Conservation (phyloP, 345 rosid genomes). For the Linum lewisii region DNA sequence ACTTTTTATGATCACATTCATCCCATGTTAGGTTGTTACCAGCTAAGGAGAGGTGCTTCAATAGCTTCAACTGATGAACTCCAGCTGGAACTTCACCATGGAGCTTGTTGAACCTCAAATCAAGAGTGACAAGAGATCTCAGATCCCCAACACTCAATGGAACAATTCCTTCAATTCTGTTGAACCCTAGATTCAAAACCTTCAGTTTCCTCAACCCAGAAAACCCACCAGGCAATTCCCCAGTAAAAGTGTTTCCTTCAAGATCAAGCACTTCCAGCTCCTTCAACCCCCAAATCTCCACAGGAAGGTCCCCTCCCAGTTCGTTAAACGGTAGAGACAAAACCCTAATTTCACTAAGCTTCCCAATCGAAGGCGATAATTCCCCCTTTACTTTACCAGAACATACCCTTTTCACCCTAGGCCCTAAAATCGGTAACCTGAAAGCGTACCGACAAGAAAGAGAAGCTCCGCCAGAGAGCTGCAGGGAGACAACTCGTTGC, state of each 20-base stretch:
- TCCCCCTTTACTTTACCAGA: conserved; percentile 15
- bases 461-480: background rate
- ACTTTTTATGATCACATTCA: background rate
- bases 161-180: conserved; percentile 21
- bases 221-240: conserved; percentile 16
- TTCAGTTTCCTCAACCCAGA: conserved; percentile 17
- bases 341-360: conserved; percentile 20
- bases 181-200: conserved; percentile 30
- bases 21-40: conserved; percentile 19
- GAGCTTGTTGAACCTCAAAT: conserved; percentile 19
- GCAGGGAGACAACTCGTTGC: conserved; percentile 3
- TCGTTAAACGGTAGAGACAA: conserved; percentile 26
- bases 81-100: conserved; percentile 19
- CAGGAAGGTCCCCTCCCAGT: conserved; percentile 22
- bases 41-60: conserved; percentile 18
- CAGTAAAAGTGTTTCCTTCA: conserved; percentile 27
- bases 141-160: conserved; percentile 20
- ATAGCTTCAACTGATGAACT: conserved; percentile 12
- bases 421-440: background rate
- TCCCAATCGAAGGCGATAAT: conserved; percentile 23
- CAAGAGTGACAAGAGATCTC: conserved; percentile 19
- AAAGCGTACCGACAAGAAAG: conserved; percentile 4
- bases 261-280: conserved; percentile 24
- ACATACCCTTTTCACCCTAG: conserved; percentile 8
- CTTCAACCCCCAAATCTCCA: conserved; percentile 22